Percentiles rank a stretch among this genome's conserved stretches.
Conservation (phyloP, 768 basidiomycete species). For the Phaffia tasmanica region DNA sequence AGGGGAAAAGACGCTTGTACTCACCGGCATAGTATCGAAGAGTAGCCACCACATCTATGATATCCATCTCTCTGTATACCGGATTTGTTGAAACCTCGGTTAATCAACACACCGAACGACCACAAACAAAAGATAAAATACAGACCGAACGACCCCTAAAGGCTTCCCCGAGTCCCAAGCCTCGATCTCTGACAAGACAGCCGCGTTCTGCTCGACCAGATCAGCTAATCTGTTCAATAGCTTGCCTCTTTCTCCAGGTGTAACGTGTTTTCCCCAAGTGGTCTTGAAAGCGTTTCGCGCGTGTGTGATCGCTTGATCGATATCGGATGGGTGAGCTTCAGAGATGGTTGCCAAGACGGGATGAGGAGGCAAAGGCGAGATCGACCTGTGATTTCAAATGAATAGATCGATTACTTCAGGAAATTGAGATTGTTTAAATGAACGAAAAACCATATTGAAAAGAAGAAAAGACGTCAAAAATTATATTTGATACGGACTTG, state of each 20-base stretch:
- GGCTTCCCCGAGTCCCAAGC: slow-evolving; percentile 17
- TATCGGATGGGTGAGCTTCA: slow-evolving; percentile 25
- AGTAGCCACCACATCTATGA: neutral
- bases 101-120: slow-evolving; percentile 12
- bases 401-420: too few species aligned
- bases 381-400: too few species aligned
- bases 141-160: neutral
- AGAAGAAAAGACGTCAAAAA: too few species aligned
- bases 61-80: neutral
- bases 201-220: slow-evolving; percentile 9
- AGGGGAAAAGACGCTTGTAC: neutral
- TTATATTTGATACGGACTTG: too few species aligned
- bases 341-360: slow-evolving; percentile 8
- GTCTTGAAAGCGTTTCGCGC: slow-evolving; percentile 40
- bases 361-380: too few species aligned
- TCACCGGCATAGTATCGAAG: slow-evolving; percentile 1
- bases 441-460: too few species aligned
- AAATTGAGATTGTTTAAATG: too few species aligned
- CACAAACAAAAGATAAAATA: neutral
- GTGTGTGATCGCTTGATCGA: slow-evolving; percentile 33
- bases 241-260: slow-evolving; percentile 56
- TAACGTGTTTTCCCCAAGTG: slow-evolving; percentile 33
- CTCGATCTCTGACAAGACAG: slow-evolving; percentile 1
- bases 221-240: slow-evolving; percentile 72
- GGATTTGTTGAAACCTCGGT: neutral